Evolutionary conservation across 2,329 filamentous ascomycete genomes (phyloP).

Genomic region (Nemania sp.): DNA sequence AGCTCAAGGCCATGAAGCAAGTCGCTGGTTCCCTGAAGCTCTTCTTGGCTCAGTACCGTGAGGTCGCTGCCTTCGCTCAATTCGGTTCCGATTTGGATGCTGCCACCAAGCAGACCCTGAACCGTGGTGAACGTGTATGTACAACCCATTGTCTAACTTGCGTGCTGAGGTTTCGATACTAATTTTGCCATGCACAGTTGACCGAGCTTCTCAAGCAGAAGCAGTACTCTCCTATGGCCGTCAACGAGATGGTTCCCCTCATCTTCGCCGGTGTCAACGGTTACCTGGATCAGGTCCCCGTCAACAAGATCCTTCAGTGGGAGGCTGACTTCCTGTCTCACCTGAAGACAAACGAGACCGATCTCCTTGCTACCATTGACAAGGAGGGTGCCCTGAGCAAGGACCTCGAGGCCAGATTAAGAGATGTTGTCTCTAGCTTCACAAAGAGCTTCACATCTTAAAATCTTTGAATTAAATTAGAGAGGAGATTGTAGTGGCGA

Average conservation of each 20-base stretch:
- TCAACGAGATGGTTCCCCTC: conserved; percentile 99
- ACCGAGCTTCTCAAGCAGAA: conserved; percentile 99
- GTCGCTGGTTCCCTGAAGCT: conserved; percentile 99
- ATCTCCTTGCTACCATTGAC: conserved; percentile 82
- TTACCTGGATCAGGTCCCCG: conserved; percentile 84
- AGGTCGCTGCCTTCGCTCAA: conserved; percentile 98
- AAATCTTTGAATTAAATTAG: conserved; percentile 42
- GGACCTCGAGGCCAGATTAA: conserved; percentile 82
- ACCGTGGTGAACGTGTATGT: conserved; percentile 94
- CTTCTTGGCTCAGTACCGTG: conserved; percentile 99
- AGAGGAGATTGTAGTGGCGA: conserved; percentile 40
- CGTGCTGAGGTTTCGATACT: conserved; percentile 18
- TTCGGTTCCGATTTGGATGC: conserved; percentile 99
- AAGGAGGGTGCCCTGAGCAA: conserved; percentile 97
- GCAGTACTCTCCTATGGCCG: conserved; percentile 98
- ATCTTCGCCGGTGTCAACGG: conserved; percentile 99
- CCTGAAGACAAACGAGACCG: conserved; percentile 87
- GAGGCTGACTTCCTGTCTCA: conserved; percentile 92
- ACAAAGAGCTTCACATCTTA: conserved; percentile 86
- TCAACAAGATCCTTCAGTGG: conserved; percentile 89
- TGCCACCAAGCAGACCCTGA: conserved; percentile 97
- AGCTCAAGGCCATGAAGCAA: conserved; percentile 99
- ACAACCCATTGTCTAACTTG: conserved; percentile 10
- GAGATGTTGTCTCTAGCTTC: conserved; percentile 76
- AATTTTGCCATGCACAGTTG: conserved; percentile 52